These are phyloP conservation scores for Ramularia endophylla DNA, from an alignment of 2,329 filamentous ascomycete species.

Conservation along the genomic window DNA sequence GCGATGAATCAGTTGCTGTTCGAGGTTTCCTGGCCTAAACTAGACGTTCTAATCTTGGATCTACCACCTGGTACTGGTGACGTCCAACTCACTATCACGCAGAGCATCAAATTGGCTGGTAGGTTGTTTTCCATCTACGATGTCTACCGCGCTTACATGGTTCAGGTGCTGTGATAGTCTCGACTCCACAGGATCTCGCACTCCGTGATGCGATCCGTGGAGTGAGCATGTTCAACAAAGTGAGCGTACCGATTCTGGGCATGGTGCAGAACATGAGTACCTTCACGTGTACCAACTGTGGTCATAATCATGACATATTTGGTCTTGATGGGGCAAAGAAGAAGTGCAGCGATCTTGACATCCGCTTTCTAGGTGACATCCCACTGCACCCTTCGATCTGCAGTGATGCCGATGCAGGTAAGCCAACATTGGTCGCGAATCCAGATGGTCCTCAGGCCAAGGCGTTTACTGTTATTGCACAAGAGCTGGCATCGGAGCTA, in stretches of 20 bases:
- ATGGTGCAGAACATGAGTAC: constrained; percentile 90
- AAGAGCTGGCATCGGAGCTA: too few species aligned
- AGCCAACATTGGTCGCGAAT: constrained; percentile 84
- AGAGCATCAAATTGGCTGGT: constrained; percentile 86
- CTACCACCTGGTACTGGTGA: constrained; percentile 93
- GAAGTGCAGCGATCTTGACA: constrained; percentile 64
- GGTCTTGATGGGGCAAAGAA: constrained; percentile 49
- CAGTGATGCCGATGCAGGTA: constrained; percentile 78
- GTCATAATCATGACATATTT: constrained; percentile 32
- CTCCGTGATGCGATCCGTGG: constrained; percentile 89
- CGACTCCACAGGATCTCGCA: constrained; percentile 88
- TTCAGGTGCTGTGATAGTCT: constrained; percentile 73
- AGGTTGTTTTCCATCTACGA: constrained; percentile 21
- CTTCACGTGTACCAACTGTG: constrained; percentile 65
- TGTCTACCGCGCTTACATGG: neutral
- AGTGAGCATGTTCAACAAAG: constrained; percentile 86
- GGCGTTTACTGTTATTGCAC: constrained; percentile 54
- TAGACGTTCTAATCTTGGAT: constrained; percentile 86
- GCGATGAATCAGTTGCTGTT: constrained; percentile 92
- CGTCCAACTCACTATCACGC: constrained; percentile 92
- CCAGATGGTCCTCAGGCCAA: constrained; percentile 65
- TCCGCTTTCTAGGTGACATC: constrained; percentile 82
- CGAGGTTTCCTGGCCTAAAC: constrained; percentile 85
- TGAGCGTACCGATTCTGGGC: constrained; percentile 73
- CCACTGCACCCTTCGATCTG: constrained; percentile 83